Conservation (phyloP, 768 basidiomycete species). For the Boletus subparvulus region DNA sequence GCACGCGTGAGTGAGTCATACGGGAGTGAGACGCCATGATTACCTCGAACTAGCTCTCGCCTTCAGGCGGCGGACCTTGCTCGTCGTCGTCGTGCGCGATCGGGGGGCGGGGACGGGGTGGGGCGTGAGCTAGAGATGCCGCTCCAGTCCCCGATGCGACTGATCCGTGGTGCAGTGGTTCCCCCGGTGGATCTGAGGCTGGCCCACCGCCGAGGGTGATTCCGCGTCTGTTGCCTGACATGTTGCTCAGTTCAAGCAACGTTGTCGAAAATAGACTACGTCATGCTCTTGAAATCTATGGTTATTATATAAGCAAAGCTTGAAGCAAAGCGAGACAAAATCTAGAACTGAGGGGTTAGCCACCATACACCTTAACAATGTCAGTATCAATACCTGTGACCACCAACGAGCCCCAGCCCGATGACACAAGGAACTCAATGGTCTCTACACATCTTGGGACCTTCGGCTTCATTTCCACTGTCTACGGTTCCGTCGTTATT, state of each 20-base stretch:
- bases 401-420: too few species aligned
- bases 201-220: slow-evolving; percentile 49
- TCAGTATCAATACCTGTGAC: too few species aligned
- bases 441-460: too few species aligned
- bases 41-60: slow-evolving; percentile 70
- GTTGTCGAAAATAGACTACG: too few species aligned
- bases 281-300: too few species aligned
- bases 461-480: too few species aligned
- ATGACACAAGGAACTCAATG: too few species aligned
- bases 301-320: too few species aligned
- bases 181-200: slow-evolving; percentile 45
- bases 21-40: not conserved
- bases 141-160: slow-evolving; percentile 54
- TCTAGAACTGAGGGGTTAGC: too few species aligned
- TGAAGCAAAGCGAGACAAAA: too few species aligned
- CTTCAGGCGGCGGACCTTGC: slow-evolving; percentile 33
- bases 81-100: slow-evolving; percentile 35
- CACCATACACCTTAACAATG: too few species aligned
- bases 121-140: slow-evolving; percentile 21
- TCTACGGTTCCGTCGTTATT: too few species aligned
- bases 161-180: slow-evolving; percentile 43
- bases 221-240: slow-evolving; percentile 44
- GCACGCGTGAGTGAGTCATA: not conserved
- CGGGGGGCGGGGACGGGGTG: slow-evolving; percentile 14
- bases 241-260: slow-evolving; percentile 10